Conservation (phyloP, 1,284 basidiomycete species). For the Amylostereum chailletii region DNA sequence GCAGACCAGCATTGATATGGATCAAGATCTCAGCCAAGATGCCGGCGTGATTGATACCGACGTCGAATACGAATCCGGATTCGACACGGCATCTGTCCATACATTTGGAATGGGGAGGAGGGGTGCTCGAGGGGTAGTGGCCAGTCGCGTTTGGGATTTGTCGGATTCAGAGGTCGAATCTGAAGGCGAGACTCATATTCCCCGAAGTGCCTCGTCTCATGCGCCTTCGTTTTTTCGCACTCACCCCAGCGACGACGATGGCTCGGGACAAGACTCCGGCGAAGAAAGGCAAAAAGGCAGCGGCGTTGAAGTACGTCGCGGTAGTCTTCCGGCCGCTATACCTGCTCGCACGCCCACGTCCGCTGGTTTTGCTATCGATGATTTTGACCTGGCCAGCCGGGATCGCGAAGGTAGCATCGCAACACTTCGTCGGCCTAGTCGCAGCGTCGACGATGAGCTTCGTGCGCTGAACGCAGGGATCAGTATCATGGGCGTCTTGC, state of each 20-base stretch:
- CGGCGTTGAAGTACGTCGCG: constrained; percentile 3
- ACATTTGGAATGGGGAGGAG: constrained; percentile 29
- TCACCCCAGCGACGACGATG: constrained; percentile 7
- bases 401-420: constrained; percentile 40
- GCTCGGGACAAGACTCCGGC: constrained; percentile 12
- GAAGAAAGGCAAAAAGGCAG: constrained; percentile 1
- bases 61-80: constrained; percentile 24
- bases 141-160: constrained; percentile 21
- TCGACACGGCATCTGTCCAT: constrained; percentile 40
- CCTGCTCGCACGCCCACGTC: constrained; percentile 7
- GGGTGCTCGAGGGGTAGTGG: constrained; percentile 12
- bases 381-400: constrained; percentile 17
- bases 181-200: not conserved
- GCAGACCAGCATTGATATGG: constrained; percentile 10
- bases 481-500: constrained; percentile 14
- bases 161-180: constrained; percentile 30
- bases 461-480: constrained; percentile 17
- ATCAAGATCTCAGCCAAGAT: constrained; percentile 18
- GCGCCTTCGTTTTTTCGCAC: constrained; percentile 6
- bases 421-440: constrained; percentile 43
- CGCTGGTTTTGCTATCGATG: constrained; percentile 19
- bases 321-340: constrained; percentile 10
- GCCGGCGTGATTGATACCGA: constrained; percentile 27
- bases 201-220: not conserved
- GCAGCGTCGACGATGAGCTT: constrained; percentile 41